Conservation (phyloP, 371 early-diverging fungal species). For the Rhizomucor pusillus region DNA sequence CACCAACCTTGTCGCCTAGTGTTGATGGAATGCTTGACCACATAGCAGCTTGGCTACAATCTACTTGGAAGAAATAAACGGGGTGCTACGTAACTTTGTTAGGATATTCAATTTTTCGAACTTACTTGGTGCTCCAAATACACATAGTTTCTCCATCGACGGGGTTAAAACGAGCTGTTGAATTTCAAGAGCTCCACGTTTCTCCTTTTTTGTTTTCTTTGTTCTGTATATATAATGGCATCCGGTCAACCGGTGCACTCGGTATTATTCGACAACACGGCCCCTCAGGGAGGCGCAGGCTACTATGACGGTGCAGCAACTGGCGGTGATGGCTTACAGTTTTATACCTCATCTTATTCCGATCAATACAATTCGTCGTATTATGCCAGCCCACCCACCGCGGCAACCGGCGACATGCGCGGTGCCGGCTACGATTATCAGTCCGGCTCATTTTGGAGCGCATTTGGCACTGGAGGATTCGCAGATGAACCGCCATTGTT, state of each 20-base stretch:
- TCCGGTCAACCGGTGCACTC: constrained; percentile 50
- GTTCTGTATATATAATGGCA: constrained; percentile 18
- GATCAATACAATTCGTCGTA: constrained; percentile 52
- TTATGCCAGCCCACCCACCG: constrained; percentile 24
- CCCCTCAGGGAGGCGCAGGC: constrained; percentile 22
- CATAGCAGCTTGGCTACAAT: too few relatives aligned
- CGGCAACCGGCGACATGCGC: constrained; percentile 50
- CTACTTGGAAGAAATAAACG: too few relatives aligned
- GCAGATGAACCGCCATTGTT: constrained; percentile 83
- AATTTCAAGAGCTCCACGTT: too few relatives aligned
- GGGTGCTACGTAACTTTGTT: too few relatives aligned
- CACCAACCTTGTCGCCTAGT: too few relatives aligned
- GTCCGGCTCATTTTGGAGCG: constrained; percentile 49
- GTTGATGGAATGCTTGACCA: too few relatives aligned
- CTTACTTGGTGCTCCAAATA: too few relatives aligned
- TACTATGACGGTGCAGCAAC: constrained; percentile 30
- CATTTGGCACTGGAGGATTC: constrained; percentile 73
- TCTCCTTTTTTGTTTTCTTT: too few relatives aligned
- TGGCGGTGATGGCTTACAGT: constrained; percentile 54
- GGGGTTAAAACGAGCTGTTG: too few relatives aligned
- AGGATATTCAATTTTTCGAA: too few relatives aligned
- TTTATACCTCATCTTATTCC: constrained; percentile 64
- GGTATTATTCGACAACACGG: constrained; percentile 49
- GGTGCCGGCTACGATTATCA: constrained; percentile 71
- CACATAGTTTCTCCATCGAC: too few relatives aligned